Conservation (phyloP, 1,284 basidiomycete species). For the Porodaedalea pini region DNA sequence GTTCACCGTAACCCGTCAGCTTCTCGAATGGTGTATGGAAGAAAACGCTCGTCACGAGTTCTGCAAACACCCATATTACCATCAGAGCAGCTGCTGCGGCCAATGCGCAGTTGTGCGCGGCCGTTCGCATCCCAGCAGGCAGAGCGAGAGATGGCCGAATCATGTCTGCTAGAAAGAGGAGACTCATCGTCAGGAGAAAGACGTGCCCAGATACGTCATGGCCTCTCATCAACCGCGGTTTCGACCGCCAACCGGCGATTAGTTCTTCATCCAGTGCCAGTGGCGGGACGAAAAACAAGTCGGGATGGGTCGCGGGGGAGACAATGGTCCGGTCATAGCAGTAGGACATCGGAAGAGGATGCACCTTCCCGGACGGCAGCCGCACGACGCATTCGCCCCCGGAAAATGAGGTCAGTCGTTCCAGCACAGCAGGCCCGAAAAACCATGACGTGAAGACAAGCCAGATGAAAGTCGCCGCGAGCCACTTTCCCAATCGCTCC, state of each 20-base stretch:
- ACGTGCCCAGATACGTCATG: constrained; percentile 95
- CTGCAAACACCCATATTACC: constrained; percentile 70
- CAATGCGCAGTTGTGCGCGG: constrained; percentile 45
- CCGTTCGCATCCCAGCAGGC: constrained; percentile 33
- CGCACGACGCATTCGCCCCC: constrained; percentile 80
- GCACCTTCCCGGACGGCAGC: constrained; percentile 52
- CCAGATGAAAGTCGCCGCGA: constrained; percentile 70
- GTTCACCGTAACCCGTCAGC: constrained; percentile 76
- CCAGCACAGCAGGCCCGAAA: constrained; percentile 83
- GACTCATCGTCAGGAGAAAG: constrained; percentile 86
- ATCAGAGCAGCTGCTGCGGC: constrained; percentile 49
- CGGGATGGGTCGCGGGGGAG: constrained; percentile 59
- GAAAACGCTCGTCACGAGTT: constrained; percentile 81
- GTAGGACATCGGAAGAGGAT: constrained; percentile 55
- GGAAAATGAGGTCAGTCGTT: constrained; percentile 69
- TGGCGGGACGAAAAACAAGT: constrained; percentile 52
- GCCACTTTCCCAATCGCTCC: constrained; percentile 53
- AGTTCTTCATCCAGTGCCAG: background rate
- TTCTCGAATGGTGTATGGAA: constrained; percentile 92
- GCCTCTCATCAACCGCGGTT: constrained; percentile 67
- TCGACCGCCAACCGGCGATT: constrained; percentile 41
- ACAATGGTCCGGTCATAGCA: constrained; percentile 54
- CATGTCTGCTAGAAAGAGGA: constrained; percentile 79
- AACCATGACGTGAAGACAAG: constrained; percentile 83
- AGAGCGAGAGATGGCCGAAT: constrained; percentile 48